Evolutionary conservation across 2,329 filamentous ascomycete genomes (phyloP), one percentile per base, ranked within the genome.

Genomic region (Fusarium sp.): DNA sequence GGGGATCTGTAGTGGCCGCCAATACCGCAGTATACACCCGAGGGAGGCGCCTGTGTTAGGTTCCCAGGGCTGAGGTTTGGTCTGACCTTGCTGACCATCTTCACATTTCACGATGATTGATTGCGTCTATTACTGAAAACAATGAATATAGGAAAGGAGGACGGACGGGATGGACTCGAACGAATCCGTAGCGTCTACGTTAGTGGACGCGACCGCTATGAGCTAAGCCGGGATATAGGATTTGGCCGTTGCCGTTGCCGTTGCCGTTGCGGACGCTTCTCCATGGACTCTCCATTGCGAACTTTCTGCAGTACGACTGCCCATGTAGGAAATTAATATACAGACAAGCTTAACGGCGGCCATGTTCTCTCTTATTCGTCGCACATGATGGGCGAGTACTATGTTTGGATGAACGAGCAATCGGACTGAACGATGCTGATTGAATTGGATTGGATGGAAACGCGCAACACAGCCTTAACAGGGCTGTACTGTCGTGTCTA

Each of bases 51-150:
- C 62, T 55, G 52, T 71, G 45, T 26, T 49, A 49, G 31, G 45
- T 65, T 57, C 47, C 61, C 69, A 71, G 49, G 66, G 66, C 62
- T 69, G 66, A 63, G 30, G 45, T 59, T 59, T 46, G 40, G 33
- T 38, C 23, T 30, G 45, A 23, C 16, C 28, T 33, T 28, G 28
- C 57, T 37, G 31, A 41, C 42, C n/a, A 28, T 62, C 41, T 47
- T 44, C 20, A 63, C 23, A 23, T 46, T 54, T n/a, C 30, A 40
- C 23, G n/a, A 49, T 34, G 41, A 44, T 42, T 50, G 37, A 44
- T 42, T 50, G 37, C 53, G 54, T 49, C 30, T 40, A 30, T 30
- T 30, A 31, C 53, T 62, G 66, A 37, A 38, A 45, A 41, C 53
- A 44, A 45, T 45, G 16, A 28, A 28, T 36, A 50, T 16, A 50